Conservation (phyloP, 2,329 filamentous ascomycete species). For the Cladophialophora exuberans region DNA sequence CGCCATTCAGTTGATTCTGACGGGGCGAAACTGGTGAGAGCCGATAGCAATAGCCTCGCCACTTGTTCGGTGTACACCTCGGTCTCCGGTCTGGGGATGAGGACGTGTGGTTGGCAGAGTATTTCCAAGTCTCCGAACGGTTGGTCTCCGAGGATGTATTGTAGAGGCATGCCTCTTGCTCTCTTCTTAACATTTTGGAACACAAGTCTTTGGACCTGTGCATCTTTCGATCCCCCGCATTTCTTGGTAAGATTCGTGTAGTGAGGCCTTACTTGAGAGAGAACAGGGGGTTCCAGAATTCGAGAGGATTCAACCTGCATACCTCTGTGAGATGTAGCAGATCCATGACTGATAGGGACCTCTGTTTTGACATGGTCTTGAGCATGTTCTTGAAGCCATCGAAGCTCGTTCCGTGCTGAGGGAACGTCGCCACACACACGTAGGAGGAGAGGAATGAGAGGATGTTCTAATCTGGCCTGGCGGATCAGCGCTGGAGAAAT, state of each 20-base stretch:
- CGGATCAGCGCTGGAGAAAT: constrained; percentile 42
- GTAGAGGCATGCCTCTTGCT: constrained; percentile 72
- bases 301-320: background rate
- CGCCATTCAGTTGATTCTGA: background rate
- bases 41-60: constrained; percentile 12
- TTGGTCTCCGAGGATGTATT: constrained; percentile 86
- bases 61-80: constrained; percentile 31
- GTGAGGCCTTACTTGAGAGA: no score
- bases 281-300: background rate
- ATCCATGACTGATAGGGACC: background rate
- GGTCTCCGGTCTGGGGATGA: constrained; percentile 73
- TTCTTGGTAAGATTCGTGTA: no score
- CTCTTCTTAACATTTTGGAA: constrained; percentile 45
- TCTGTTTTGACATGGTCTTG: background rate
- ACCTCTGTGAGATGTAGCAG: background rate
- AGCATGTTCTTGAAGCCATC: constrained; percentile 50
- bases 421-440: constrained; percentile 48
- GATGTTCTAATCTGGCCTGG: constrained; percentile 40
- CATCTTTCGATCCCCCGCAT: no score
- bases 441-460: constrained; percentile 47
- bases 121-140: constrained; percentile 86
- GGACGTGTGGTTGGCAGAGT: constrained; percentile 71
- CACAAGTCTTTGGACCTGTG: constrained; percentile 4
- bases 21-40: background rate
- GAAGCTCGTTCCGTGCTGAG: constrained; percentile 51